Conservation (phyloP, 371 early-diverging fungal genomes). For the Mucor indicus region DNA sequence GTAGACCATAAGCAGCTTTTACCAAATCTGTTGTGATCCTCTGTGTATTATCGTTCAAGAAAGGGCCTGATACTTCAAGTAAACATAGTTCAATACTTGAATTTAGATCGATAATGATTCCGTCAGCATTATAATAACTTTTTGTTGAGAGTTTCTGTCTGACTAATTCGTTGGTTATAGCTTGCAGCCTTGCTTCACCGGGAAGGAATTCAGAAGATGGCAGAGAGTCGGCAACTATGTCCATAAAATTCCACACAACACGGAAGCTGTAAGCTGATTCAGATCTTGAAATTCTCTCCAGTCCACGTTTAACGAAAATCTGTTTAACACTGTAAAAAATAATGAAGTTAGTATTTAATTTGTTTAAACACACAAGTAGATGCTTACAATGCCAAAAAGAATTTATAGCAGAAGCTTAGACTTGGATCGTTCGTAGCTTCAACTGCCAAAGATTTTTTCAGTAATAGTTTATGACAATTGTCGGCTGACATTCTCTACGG, state of each 20-base stretch:
- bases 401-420: conserved; percentile 12
- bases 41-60: conserved; percentile 4
- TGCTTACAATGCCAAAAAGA: conserved; percentile 16
- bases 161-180: conserved; percentile 9
- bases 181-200: conserved; percentile 18
- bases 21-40: conserved; percentile 14
- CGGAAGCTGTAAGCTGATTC: conserved; percentile 11
- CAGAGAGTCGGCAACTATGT: no score
- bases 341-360: conserved; percentile 9
- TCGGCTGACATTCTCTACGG: neutral
- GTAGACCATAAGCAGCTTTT: conserved; percentile 10
- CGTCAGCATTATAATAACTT: conserved; percentile 13
- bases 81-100: conserved; percentile 1
- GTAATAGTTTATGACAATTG: conserved; percentile 1
- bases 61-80: conserved; percentile 16
- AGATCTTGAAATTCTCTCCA: conserved; percentile 2
- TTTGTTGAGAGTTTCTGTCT: conserved; percentile 5
- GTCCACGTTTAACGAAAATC: conserved; percentile 6
- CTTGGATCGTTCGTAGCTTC: conserved; percentile 11
- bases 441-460: conserved; percentile 2
- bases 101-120: conserved; percentile 7
- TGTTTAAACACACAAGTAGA: conserved; percentile 8
- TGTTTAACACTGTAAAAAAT: conserved; percentile 9
- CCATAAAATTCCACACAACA: no score
- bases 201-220: conserved; percentile 16